phyloP scores from a whole-genome alignment of 2,329 filamentous ascomycete genomes.

The Cytospora schulzeri region DNA sequence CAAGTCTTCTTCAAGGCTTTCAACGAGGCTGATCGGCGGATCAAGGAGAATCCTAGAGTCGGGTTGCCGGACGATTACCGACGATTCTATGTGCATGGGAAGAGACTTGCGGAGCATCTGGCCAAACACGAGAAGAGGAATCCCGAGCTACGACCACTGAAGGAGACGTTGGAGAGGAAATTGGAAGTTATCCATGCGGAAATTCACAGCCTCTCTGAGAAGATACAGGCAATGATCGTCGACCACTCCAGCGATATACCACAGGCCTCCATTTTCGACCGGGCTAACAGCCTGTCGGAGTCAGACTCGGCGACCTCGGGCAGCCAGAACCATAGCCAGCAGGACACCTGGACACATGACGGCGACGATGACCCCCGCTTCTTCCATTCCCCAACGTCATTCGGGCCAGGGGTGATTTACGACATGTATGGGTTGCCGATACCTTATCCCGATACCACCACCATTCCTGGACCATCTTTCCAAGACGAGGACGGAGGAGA shows the following conservation, averaged over 20 bases:
- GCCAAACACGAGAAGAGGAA: slow-evolving; percentile 40
- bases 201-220: slow-evolving; percentile 47
- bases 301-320: slow-evolving; percentile 46
- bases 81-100: slow-evolving; percentile 54
- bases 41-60: slow-evolving; percentile 43
- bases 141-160: slow-evolving; percentile 36
- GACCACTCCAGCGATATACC: slow-evolving; percentile 38
- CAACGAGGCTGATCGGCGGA: slow-evolving; percentile 47
- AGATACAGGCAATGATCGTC: slow-evolving; percentile 42
- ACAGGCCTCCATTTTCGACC: slow-evolving; percentile 53
- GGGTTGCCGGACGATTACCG: slow-evolving; percentile 56
- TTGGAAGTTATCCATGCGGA: slow-evolving; percentile 43
- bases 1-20: slow-evolving; percentile 53
- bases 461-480: slow-evolving; percentile 32
- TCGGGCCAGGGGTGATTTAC: slow-evolving; percentile 32
- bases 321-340: slow-evolving; percentile 38
- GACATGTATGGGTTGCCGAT: slow-evolving; percentile 40
- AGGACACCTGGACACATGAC: slow-evolving; percentile 28
- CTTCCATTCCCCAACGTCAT: slow-evolving; percentile 37
- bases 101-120: slow-evolving; percentile 47
- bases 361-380: slow-evolving; percentile 34
- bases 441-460: slow-evolving; percentile 37
- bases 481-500: slow-evolving; percentile 36
- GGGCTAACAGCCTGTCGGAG: slow-evolving; percentile 51
- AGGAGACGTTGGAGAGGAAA: slow-evolving; percentile 39